Percentiles rank a stretch among this genome's conserved stretches.
Conservation (phyloP, 768 basidiomycete species). For the Suillus decipiens region DNA sequence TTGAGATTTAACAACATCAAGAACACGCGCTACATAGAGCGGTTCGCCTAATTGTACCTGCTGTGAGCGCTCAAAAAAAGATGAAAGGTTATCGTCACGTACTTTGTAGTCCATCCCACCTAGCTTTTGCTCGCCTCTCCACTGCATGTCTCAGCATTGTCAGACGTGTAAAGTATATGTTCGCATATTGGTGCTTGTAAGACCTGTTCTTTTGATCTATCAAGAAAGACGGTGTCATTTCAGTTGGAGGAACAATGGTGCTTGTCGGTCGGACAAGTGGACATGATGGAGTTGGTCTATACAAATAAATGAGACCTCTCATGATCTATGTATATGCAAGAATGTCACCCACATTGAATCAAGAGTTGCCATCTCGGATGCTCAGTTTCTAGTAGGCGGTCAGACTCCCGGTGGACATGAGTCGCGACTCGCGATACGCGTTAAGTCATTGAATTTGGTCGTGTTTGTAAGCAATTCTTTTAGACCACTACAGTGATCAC, state of each 20-base stretch:
- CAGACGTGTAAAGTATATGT: conserved; percentile 68
- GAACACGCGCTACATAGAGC: conserved; percentile 70
- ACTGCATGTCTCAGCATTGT: conserved; percentile 49
- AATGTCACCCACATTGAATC: conserved; percentile 13
- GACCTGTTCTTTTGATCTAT: conserved; percentile 46
- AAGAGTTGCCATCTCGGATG: neutral
- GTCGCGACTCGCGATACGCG: conserved; percentile 7
- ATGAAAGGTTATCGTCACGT: conserved; percentile 9
- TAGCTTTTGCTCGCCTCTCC: conserved; percentile 45
- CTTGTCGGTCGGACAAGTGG: conserved; percentile 32
- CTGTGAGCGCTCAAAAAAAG: neutral
- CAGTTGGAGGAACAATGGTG: conserved; percentile 29
- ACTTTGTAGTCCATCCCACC: conserved; percentile 54
- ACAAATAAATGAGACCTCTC: conserved; percentile 4
- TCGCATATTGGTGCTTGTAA: conserved; percentile 72
- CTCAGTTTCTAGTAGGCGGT: neutral
- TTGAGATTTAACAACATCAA: conserved; percentile 83
- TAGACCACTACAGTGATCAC: too few relatives aligned
- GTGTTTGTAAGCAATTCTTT: conserved; percentile 6
- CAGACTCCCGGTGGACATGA: neutral
- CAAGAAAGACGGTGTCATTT: conserved; percentile 41
- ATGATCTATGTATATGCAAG: neutral
- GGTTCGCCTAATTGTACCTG: conserved; percentile 55
- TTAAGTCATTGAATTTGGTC: conserved; percentile 10
- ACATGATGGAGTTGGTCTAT: conserved; percentile 24